Percentiles rank a stretch among this genome's conserved stretches.
Conservation (phyloP, 1,284 basidiomycete genomes). For the Austroboletus novae-zelandiae region DNA sequence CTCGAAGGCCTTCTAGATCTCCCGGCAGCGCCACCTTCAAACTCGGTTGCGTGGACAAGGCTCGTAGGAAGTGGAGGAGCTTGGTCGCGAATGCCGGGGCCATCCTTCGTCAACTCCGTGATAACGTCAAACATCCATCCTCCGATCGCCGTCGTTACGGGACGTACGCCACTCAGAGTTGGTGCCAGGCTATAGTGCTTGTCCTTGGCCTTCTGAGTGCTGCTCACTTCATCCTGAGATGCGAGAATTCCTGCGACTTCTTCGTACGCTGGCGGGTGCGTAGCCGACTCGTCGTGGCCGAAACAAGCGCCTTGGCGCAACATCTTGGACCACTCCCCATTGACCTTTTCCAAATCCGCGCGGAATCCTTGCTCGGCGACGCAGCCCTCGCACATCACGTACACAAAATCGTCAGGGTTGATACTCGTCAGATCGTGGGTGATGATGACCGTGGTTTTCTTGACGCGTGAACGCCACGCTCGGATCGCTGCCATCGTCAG, state of each 20-base stretch:
- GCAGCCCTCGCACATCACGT: slow-evolving; percentile 80
- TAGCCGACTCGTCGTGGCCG: slow-evolving; percentile 35
- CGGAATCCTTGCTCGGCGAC: slow-evolving; percentile 92
- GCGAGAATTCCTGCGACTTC: slow-evolving; percentile 43
- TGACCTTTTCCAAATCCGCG: slow-evolving; percentile 57
- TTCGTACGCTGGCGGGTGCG: slow-evolving; percentile 38
- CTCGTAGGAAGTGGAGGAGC: slow-evolving; percentile 5
- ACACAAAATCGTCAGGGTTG: slow-evolving; percentile 78
- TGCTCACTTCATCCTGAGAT: slow-evolving; percentile 35
- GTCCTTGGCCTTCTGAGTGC: slow-evolving; percentile 26
- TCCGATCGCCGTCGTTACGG: slow-evolving; percentile 41
- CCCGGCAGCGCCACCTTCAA: slow-evolving; percentile 20
- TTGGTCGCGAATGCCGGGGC: not conserved
- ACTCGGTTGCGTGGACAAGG: slow-evolving; percentile 2
- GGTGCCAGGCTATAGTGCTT: slow-evolving; percentile 27
- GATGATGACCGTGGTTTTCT: slow-evolving; percentile 93
- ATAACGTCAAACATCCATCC: slow-evolving; percentile 81
- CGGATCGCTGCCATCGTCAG: slow-evolving; percentile 90
- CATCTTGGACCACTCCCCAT: slow-evolving; percentile 58
- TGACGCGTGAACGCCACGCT: slow-evolving; percentile 55
- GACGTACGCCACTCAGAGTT: slow-evolving; percentile 23
- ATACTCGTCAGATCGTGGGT: slow-evolving; percentile 95
- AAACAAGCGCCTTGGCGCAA: slow-evolving; percentile 43
- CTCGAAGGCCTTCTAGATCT: slow-evolving; percentile 38
- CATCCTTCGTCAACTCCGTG: slow-evolving; percentile 52